A percentile compares a stretch with the other conserved stretches of the same genome.
Evolutionary conservation across 208 protist species (phyloP).

Genomic region (Vickermania spadyakhi): DNA sequence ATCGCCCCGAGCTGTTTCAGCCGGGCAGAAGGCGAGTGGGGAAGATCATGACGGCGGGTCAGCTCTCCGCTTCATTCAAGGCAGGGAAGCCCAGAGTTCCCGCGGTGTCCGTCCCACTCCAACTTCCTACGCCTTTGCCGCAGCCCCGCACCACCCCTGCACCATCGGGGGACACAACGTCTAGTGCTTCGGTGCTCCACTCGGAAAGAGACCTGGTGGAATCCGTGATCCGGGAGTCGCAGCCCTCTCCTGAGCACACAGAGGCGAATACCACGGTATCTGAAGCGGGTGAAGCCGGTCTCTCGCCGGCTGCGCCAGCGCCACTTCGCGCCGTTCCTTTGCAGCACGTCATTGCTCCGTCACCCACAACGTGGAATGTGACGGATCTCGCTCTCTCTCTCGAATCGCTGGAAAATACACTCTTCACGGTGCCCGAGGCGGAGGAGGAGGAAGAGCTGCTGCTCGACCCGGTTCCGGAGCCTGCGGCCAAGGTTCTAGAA

Average conservation of each 20-base stretch:
- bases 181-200: too few relatives aligned
- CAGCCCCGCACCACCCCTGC: not conserved
- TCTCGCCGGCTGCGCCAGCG: not conserved
- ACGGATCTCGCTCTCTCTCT: constrained; percentile 66
- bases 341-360: not conserved
- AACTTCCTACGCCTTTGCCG: not conserved
- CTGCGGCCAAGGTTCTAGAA: too few relatives aligned
- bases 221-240: too few relatives aligned
- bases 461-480: too few relatives aligned
- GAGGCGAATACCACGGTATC: too few relatives aligned
- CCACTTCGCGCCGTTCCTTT: constrained; percentile 7
- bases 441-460: not conserved
- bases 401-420: constrained; percentile 62
- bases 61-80: not conserved
- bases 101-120: not conserved
- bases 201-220: too few relatives aligned
- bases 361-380: not conserved
- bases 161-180: not conserved
- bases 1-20: not conserved
- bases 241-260: too few relatives aligned
- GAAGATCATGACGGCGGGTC: not conserved
- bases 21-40: not conserved
- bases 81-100: not conserved
- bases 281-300: too few relatives aligned
- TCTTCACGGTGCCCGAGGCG: constrained; percentile 20